phyloP scores from a whole-genome alignment of 176 grass and related monocot species.

The Elaeis guineensis region DNA sequence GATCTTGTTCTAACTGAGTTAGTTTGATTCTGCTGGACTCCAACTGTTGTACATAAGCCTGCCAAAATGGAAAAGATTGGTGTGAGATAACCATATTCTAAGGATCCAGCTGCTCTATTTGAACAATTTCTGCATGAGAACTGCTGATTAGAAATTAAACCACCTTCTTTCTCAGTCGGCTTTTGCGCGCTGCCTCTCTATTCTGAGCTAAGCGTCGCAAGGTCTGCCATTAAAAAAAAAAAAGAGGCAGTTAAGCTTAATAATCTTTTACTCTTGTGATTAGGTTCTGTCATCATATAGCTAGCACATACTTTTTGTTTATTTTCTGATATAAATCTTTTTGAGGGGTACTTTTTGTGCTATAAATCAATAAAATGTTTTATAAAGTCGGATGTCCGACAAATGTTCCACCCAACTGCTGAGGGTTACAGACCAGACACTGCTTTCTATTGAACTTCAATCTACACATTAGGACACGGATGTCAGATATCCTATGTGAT shows the following conservation, averaged over 20 bases:
- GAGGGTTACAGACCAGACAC: too few relatives aligned
- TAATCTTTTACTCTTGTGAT: not conserved
- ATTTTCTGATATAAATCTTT: too few relatives aligned
- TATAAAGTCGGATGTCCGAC: too few relatives aligned
- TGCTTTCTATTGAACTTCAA: too few relatives aligned
- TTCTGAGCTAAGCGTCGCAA: conserved; percentile 81
- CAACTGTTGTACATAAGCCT: conserved; percentile 84
- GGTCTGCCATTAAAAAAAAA: conserved; percentile 26
- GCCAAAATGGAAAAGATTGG: not conserved
- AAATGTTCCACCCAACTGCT: too few relatives aligned
- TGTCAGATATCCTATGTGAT: too few relatives aligned
- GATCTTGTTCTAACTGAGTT: conserved; percentile 72
- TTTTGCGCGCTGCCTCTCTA: conserved; percentile 87
- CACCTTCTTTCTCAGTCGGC: conserved; percentile 83
- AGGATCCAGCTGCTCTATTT: not conserved
- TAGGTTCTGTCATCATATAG: too few relatives aligned
- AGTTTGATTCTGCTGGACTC: conserved; percentile 72
- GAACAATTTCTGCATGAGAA: not conserved
- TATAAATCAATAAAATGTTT: too few relatives aligned
- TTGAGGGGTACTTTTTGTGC: too few relatives aligned
- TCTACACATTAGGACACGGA: too few relatives aligned
- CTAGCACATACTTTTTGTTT: too few relatives aligned
- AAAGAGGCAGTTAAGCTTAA: not conserved
- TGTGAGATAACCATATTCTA: too few relatives aligned
- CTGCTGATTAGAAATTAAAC: not conserved